Evolutionary conservation across 345 rosid genomes (phyloP).

Genomic region (Dipteronia dyeriana): DNA sequence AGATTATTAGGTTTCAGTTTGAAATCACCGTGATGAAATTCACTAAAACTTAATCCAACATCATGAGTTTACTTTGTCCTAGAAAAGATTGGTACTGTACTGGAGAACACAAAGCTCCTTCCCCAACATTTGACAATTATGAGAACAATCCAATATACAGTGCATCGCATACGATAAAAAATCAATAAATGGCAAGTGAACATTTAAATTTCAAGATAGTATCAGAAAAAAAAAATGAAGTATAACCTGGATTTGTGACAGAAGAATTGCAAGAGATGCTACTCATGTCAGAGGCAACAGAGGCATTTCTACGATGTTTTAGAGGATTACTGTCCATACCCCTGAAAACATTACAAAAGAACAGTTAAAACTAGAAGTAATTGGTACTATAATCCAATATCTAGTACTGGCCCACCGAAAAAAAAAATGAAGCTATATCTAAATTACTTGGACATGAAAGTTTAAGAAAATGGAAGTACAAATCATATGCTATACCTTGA

Average conservation of each 20-base stretch:
- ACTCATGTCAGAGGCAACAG: constrained; percentile 65
- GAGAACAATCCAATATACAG: neutral
- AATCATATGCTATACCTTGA: constrained; percentile 51
- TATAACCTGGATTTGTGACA: constrained; percentile 49
- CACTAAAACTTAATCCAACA: neutral
- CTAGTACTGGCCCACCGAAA: neutral
- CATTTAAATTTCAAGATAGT: neutral
- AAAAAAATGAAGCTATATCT: neutral
- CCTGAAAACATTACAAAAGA: constrained; percentile 37
- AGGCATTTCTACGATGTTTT: constrained; percentile 66
- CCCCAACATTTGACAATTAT: neutral
- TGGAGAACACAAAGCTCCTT: neutral
- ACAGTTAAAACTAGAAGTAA: constrained; percentile 13
- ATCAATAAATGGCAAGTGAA: neutral
- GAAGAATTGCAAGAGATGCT: constrained; percentile 50
- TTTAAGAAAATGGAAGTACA: neutral
- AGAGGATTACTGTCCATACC: constrained; percentile 44
- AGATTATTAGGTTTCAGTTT: neutral
- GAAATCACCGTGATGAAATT: neutral
- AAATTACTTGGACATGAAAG: neutral
- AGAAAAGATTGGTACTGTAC: neutral
- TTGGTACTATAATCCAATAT: neutral
- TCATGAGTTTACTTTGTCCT: neutral
- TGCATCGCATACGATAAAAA: neutral
- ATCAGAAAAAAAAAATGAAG: constrained; percentile 8